Conservation (phyloP, 106 monocot genomes). For the Dendrobium catenatum region DNA sequence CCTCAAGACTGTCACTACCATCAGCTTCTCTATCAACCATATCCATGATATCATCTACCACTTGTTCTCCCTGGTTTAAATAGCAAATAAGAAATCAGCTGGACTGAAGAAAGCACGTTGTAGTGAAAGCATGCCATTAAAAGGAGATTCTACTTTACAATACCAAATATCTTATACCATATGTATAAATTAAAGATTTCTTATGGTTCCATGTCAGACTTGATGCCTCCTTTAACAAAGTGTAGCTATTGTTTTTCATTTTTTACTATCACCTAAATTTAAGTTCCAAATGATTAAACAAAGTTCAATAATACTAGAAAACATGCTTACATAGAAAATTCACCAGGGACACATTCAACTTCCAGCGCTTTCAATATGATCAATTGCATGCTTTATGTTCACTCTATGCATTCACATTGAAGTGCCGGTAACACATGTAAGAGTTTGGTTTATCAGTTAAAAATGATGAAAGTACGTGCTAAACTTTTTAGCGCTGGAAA, state of each 20-base stretch:
- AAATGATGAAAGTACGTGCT: neutral
- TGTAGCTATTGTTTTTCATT: neutral
- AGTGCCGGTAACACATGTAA: neutral
- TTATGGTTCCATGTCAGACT: neutral
- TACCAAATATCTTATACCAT: neutral
- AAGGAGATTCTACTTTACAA: neutral
- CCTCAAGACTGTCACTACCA: conserved; percentile 99
- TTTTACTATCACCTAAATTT: neutral
- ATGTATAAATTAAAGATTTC: neutral
- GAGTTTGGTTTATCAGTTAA: neutral
- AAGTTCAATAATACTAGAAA: neutral
- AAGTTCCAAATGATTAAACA: neutral
- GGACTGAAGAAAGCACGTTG: neutral
- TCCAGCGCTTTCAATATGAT: neutral
- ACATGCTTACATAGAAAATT: neutral
- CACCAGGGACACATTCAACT: neutral
- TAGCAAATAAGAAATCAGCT: conserved; percentile 4
- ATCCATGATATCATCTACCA: conserved; percentile 99
- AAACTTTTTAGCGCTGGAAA: neutral
- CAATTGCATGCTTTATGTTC: neutral
- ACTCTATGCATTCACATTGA: neutral
- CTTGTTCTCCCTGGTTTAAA: conserved; percentile 75
- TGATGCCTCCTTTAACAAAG: neutral
- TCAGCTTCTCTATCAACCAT: conserved; percentile 99
- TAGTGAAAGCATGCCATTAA: neutral